phyloP scores from a whole-genome alignment of 179 eudicot genomes.

The Pouteria campechiana region DNA sequence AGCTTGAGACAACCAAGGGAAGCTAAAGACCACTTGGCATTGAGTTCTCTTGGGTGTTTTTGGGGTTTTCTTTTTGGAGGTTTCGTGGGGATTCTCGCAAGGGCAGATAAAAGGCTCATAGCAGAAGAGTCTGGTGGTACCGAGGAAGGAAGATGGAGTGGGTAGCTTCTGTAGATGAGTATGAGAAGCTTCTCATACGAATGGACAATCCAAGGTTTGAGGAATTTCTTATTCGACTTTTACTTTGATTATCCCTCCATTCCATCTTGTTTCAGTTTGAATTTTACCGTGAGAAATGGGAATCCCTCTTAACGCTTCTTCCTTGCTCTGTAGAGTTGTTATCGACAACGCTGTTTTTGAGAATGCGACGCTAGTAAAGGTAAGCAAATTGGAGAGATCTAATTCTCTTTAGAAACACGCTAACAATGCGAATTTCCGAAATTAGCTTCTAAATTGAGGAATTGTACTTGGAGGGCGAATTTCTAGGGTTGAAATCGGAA shows the following conservation, averaged over 20 bases:
- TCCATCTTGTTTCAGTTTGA: not conserved
- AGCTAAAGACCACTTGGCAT: not conserved
- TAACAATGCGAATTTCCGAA: not conserved
- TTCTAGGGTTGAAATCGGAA: too few species aligned
- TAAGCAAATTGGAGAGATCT: conserved; percentile 5
- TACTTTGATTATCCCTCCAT: not conserved
- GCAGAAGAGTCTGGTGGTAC: too few species aligned
- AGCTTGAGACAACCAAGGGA: too few species aligned
- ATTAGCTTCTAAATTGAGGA: not conserved
- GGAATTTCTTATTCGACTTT: not conserved
- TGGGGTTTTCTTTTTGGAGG: not conserved
- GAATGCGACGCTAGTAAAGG: conserved; percentile 68
- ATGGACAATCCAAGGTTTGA: conserved; percentile 78
- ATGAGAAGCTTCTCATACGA: conserved; percentile 67
- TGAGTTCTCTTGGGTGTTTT: not conserved
- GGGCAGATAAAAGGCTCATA: not conserved
- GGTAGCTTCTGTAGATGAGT: conserved; percentile 60
- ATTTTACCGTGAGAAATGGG: not conserved
- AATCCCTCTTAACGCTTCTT: not conserved
- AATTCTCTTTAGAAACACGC: not conserved
- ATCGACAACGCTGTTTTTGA: conserved; percentile 82
- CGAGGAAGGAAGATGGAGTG: conserved; percentile 33
- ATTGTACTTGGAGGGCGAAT: too few species aligned
- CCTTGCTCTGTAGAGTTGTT: conserved; percentile 43
- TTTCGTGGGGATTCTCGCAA: not conserved